phyloP scores from a whole-genome alignment of 345 rosid species.

The Geranium rotundifolium region DNA sequence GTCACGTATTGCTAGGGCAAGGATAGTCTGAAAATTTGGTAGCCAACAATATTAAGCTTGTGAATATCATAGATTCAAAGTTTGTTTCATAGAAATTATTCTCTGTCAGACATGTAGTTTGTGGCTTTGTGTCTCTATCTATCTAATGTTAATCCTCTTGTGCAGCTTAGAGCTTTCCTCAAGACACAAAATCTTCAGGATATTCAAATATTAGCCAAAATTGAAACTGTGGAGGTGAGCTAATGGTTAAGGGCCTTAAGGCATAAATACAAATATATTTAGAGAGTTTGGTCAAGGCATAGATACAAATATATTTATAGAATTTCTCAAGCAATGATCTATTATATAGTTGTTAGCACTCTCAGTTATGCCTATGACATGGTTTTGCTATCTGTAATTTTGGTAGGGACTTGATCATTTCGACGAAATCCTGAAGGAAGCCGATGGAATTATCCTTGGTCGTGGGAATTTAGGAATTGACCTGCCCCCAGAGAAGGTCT shows the following conservation, averaged over 20 bases:
- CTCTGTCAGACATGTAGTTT: neutral
- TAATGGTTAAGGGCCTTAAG: neutral
- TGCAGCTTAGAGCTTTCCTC: constrained; percentile 24
- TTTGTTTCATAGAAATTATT: neutral
- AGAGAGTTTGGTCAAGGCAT: neutral
- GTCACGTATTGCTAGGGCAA: neutral
- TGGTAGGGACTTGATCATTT: constrained; percentile 22
- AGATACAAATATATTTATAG: no score
- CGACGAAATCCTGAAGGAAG: constrained; percentile 24
- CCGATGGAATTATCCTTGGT: constrained; percentile 28
- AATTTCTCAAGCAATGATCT: neutral
- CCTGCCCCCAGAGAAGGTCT: constrained; percentile 28
- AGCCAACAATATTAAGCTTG: neutral
- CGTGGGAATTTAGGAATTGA: constrained; percentile 33
- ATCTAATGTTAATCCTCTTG: neutral
- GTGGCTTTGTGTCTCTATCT: neutral
- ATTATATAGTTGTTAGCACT: neutral
- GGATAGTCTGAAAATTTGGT: neutral
- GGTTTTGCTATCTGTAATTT: neutral
- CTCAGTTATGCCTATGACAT: neutral
- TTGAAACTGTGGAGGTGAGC: constrained; percentile 28
- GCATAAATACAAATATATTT: neutral
- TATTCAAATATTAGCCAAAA: constrained; percentile 26
- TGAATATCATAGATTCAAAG: neutral
- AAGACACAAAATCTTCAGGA: constrained; percentile 15